Conservation (phyloP, 768 basidiomycete species). For the Tremella mesenterica region DNA sequence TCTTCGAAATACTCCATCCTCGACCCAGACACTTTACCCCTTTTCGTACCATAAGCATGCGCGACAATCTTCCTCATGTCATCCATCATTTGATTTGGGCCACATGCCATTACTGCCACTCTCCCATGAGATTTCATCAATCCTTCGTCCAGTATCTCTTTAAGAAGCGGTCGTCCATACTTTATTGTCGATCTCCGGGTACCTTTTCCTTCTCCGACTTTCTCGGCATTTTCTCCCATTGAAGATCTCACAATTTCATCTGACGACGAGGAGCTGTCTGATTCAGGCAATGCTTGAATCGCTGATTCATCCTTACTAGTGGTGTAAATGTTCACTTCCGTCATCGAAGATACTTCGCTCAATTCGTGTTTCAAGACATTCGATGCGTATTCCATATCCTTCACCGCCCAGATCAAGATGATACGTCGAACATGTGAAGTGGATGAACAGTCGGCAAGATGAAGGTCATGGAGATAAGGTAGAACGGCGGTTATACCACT, state of each 20-base stretch:
- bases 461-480: conserved; percentile 11
- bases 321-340: neutral
- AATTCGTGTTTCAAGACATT: conserved; percentile 13
- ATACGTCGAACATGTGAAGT: conserved; percentile 1
- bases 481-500: conserved; percentile 18
- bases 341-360: conserved; percentile 1
- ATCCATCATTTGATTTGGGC: conserved; percentile 20
- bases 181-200: neutral
- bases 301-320: neutral
- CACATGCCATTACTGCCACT: conserved; percentile 20
- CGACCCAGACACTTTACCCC: conserved; percentile 10
- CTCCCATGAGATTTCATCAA: conserved; percentile 6
- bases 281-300: neutral
- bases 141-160: neutral
- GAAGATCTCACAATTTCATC: neutral
- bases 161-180: neutral
- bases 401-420: conserved; percentile 17
- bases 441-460: neutral
- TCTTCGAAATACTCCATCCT: conserved; percentile 24
- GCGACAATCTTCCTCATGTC: conserved; percentile 11
- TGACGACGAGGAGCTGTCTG: neutral
- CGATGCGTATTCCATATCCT: conserved; percentile 4
- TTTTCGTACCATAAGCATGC: conserved; percentile 8
- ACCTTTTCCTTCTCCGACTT: neutral
- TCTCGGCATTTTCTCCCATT: too few relatives aligned